phyloP scores from a whole-genome alignment of 2,329 filamentous ascomycete genomes.

The Verticillium zaregamsianum region DNA sequence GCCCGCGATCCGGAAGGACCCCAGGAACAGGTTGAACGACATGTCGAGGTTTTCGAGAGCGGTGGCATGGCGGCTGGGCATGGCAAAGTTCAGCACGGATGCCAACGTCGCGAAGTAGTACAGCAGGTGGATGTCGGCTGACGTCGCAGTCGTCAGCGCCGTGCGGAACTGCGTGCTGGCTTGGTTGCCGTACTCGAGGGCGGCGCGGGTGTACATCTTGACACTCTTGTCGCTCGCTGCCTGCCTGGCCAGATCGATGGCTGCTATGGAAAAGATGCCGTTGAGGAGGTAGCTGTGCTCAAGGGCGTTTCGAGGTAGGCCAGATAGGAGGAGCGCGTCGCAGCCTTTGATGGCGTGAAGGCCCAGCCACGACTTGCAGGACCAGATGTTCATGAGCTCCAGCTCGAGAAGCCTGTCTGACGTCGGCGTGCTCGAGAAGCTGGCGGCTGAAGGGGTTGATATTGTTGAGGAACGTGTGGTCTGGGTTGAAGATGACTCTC shows the following conservation, averaged over 20 bases:
- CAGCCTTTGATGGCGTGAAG: too few species aligned
- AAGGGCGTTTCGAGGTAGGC: conserved; percentile 28
- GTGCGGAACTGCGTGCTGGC: conserved; percentile 7
- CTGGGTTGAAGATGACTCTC: too few species aligned
- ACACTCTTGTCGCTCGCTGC: neutral
- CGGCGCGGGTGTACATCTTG: conserved; percentile 1
- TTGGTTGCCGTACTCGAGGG: conserved; percentile 2
- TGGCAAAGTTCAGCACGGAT: conserved; percentile 1
- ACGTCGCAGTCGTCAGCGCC: conserved; percentile 17
- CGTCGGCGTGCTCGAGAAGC: neutral
- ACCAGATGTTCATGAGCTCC: conserved; percentile 48
- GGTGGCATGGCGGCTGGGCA: neutral
- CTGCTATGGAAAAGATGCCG: conserved; percentile 18
- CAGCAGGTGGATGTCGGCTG: conserved; percentile 18
- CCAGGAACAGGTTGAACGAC: conserved; percentile 2
- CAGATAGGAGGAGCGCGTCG: conserved; percentile 26
- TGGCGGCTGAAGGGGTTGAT: neutral
- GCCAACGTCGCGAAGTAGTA: conserved; percentile 5
- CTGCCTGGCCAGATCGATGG: neutral
- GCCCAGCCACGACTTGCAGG: conserved; percentile 34
- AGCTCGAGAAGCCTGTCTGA: conserved; percentile 26
- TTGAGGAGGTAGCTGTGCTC: conserved; percentile 33
- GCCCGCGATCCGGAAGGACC: neutral
- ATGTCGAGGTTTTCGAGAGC: conserved; percentile 3
- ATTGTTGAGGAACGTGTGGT: neutral